Percentiles rank a stretch among this genome's conserved stretches.
Conservation (phyloP, 495 filamentous ascomycete species). For the Hypoxylon perforatum region DNA sequence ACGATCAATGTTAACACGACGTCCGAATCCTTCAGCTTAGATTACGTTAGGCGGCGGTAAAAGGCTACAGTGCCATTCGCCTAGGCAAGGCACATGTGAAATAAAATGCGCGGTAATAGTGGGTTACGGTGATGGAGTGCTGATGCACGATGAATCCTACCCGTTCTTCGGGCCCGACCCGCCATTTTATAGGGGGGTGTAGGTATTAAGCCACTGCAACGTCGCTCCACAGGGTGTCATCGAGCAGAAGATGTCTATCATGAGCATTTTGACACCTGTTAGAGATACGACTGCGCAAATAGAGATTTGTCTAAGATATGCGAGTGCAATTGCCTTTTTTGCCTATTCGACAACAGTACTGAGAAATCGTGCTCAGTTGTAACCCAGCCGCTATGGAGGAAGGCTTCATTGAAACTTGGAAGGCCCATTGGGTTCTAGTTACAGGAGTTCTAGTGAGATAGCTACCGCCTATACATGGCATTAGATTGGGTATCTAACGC, state of each 20-base stretch:
- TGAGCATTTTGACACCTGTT: not conserved
- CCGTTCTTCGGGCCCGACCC: not conserved
- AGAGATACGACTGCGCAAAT: not conserved
- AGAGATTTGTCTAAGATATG: not conserved
- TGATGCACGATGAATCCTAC: not conserved
- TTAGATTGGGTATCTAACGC: not conserved
- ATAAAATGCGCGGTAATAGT: no score
- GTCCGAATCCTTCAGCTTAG: not conserved
- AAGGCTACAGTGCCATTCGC: not conserved
- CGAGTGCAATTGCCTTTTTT: not conserved
- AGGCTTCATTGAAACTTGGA: constrained; percentile 5
- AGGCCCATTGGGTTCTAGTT: constrained; percentile 14
- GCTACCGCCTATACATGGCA: constrained; percentile 1
- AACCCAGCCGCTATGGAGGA: constrained; percentile 11
- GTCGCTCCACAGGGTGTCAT: not conserved
- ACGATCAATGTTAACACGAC: not conserved
- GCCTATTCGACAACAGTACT: not conserved
- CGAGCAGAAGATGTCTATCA: not conserved
- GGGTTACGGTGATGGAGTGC: not conserved
- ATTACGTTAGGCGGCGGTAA: not conserved
- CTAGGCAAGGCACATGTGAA: not conserved
- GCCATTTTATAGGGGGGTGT: not conserved
- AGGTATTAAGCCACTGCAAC: not conserved
- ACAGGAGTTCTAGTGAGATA: constrained; percentile 17
- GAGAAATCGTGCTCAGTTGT: not conserved